Evolutionary conservation across 1,139 yeast genomes (phyloP).

Genomic region (Scheffersomyces insectosa): DNA sequence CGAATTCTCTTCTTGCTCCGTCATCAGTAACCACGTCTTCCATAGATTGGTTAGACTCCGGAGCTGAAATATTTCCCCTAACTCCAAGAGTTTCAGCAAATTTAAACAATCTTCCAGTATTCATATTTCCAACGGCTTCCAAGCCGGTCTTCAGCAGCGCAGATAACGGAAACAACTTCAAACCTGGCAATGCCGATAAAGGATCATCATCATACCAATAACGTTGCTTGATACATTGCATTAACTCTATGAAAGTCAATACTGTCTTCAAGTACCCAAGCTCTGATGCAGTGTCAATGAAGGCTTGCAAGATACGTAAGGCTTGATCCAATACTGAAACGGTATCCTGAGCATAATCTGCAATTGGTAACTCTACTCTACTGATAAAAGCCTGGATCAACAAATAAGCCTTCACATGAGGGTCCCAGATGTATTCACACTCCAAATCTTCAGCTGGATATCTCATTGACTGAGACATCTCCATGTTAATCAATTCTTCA

Average conservation of each 20-base stretch:
- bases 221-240: constrained; percentile 90
- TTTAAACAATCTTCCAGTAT: constrained; percentile 24
- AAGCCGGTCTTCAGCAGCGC: constrained; percentile 14
- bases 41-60: constrained; percentile 19
- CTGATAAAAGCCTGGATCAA: constrained; percentile 86
- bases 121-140: constrained; percentile 22
- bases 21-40: constrained; percentile 16
- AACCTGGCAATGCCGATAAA: constrained; percentile 71
- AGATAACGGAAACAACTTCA: constrained; percentile 25
- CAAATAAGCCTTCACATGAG: constrained; percentile 88
- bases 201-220: constrained; percentile 84
- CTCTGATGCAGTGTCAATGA: constrained; percentile 87
- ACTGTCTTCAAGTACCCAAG: constrained; percentile 69
- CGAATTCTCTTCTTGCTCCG: constrained; percentile 35
- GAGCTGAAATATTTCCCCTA: constrained; percentile 20
- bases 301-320: constrained; percentile 90
- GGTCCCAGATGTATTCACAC: constrained; percentile 84
- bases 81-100: constrained; percentile 41
- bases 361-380: constrained; percentile 84
- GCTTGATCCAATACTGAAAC: constrained; percentile 92
- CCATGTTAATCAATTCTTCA: constrained; percentile 89
- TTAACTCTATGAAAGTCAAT: constrained; percentile 58
- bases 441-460: constrained; percentile 70
- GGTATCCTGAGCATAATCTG: constrained; percentile 94
- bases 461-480: constrained; percentile 78